Conservation (phyloP, 768 basidiomycete species). For the Paxillus ammoniavirescens region DNA sequence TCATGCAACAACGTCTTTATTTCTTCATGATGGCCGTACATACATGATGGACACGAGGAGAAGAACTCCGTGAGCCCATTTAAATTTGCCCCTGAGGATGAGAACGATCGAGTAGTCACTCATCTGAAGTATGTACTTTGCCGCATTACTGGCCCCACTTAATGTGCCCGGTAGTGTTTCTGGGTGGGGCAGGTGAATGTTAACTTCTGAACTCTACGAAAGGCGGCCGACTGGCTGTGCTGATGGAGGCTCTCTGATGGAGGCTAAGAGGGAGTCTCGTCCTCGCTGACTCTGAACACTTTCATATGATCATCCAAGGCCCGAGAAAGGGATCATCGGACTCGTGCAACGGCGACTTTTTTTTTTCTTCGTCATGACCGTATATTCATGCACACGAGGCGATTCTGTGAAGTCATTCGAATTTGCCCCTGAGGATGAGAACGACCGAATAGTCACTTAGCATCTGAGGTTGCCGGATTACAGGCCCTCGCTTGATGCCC, state of each 20-base stretch:
- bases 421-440: constrained; percentile 13
- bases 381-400: too few relatives aligned
- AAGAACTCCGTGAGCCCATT: too few relatives aligned
- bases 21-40: not conserved
- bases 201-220: constrained; percentile 1
- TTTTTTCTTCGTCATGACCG: not conserved
- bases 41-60: not conserved
- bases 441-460: not conserved
- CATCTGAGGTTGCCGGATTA: not conserved
- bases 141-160: not conserved
- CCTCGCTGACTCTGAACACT: not conserved
- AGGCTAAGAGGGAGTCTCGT: constrained; percentile 5
- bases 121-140: not conserved
- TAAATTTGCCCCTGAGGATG: constrained; percentile 8
- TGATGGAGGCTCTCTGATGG: constrained; percentile 1
- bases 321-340: not conserved
- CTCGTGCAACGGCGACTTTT: not conserved
- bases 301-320: not conserved
- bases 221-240: constrained; percentile 15
- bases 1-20: not conserved
- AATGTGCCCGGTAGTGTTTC: not conserved
- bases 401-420: too few relatives aligned
- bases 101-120: constrained; percentile 4
- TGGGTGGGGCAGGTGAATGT: too few relatives aligned
- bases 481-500: not conserved